A percentile compares a stretch with the other conserved stretches of the same genome.
Evolutionary conservation across 495 filamentous ascomycete genomes (phyloP).

Genomic region (Xylaria grammica): DNA sequence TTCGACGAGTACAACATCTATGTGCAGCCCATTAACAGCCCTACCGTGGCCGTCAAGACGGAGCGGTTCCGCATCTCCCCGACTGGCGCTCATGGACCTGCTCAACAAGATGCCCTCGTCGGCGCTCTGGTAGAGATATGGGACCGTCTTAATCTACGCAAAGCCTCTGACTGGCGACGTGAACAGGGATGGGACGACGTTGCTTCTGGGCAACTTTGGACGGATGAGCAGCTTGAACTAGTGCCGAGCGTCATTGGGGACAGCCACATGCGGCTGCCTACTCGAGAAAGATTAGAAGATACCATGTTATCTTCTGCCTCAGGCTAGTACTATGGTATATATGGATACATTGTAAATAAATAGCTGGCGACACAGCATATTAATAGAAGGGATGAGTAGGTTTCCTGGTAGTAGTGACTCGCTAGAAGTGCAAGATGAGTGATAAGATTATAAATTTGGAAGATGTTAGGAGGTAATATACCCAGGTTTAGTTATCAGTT

Average conservation of each 20-base stretch:
- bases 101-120: slow-evolving; percentile 71
- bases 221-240: slow-evolving; percentile 19
- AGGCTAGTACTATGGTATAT: too few species aligned
- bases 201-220: slow-evolving; percentile 2
- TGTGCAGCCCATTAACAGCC: slow-evolving; percentile 88
- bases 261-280: too few species aligned
- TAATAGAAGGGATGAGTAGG: too few species aligned
- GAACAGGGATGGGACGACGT: slow-evolving; percentile 80
- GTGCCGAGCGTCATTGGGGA: neutral
- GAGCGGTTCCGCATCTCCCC: slow-evolving; percentile 83
- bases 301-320: too few species aligned
- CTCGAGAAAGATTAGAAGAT: too few species aligned
- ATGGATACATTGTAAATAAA: too few species aligned
- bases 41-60: slow-evolving; percentile 83
- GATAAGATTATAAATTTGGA: too few species aligned
- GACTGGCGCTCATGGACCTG: slow-evolving; percentile 74
- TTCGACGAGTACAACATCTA: slow-evolving; percentile 81
- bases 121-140: slow-evolving; percentile 74
- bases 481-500: too few species aligned
- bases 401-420: too few species aligned
- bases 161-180: slow-evolving; percentile 72
- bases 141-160: slow-evolving; percentile 73
- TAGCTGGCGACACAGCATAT: too few species aligned
- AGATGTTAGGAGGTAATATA: too few species aligned
- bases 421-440: too few species aligned